Evolutionary conservation across 192 early-diverging fungal species (phyloP).

Genomic region (Gigaspora rosea): DNA sequence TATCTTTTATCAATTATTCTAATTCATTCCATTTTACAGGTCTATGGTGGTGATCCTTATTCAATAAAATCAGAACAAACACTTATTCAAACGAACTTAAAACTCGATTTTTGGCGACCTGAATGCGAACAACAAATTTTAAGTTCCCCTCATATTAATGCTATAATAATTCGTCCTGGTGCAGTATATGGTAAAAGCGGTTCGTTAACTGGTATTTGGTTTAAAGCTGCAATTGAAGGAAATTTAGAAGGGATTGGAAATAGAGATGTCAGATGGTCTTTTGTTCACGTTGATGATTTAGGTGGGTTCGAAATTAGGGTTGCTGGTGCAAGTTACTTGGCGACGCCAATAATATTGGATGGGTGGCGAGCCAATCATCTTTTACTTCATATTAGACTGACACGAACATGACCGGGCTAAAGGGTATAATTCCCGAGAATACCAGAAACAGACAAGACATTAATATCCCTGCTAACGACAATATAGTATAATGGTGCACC

Average conservation of each 20-base stretch:
- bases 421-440: too few species aligned
- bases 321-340: too few species aligned
- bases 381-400: too few species aligned
- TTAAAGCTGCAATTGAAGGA: constrained; percentile 11
- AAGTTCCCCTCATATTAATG: constrained; percentile 11
- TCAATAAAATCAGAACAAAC: background rate
- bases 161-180: constrained; percentile 33
- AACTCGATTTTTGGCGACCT: constrained; percentile 40
- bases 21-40: background rate
- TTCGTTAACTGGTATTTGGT: constrained; percentile 29
- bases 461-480: too few species aligned
- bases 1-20: too few species aligned
- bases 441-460: too few species aligned
- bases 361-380: too few species aligned
- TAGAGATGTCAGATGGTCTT: constrained; percentile 2
- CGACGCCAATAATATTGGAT: too few species aligned
- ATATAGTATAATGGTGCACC: too few species aligned
- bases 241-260: constrained; percentile 25
- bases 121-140: constrained; percentile 35
- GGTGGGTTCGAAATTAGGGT: too few species aligned
- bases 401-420: too few species aligned
- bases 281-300: constrained; percentile 44
- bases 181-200: constrained; percentile 26
- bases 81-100: background rate
- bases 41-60: background rate